These are phyloP conservation scores for Lunularia cruciata DNA, from an alignment of 225 moss, liverwort and hornwort species.

Conservation along the genomic window DNA sequence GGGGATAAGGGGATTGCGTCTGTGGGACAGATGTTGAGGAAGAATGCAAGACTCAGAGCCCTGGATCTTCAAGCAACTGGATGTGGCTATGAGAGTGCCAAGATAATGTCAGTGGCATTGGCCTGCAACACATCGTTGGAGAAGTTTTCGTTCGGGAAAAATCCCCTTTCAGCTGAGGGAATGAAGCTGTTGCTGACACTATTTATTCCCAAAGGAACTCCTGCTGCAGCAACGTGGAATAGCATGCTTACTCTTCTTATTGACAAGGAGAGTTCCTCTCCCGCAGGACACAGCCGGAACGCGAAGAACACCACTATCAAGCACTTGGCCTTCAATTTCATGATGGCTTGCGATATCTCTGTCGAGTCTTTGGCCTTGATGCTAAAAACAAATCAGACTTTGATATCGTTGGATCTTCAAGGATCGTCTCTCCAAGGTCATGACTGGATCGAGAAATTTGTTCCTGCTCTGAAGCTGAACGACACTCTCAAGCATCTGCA, in stretches of 20 bases:
- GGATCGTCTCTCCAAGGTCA: background rate
- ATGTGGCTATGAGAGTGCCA: constrained; percentile 16
- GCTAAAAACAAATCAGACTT: constrained; percentile 19
- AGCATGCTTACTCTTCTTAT: background rate
- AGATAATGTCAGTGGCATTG: constrained; percentile 17
- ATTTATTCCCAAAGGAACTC: constrained; percentile 8
- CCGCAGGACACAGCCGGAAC: background rate
- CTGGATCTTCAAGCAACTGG: constrained; percentile 20
- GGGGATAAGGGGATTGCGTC: constrained; percentile 24
- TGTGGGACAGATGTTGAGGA: constrained; percentile 22
- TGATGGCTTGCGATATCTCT: constrained; percentile 9
- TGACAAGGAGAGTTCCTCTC: background rate
- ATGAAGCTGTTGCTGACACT: constrained; percentile 16
- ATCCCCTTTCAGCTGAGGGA: constrained; percentile 24
- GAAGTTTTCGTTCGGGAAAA: constrained; percentile 17
- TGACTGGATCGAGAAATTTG: constrained; percentile 24
- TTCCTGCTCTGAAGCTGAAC: constrained; percentile 23
- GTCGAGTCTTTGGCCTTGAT: constrained; percentile 27
- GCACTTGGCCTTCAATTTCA: constrained; percentile 21
- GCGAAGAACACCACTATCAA: constrained; percentile 27
- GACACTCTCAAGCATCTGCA: background rate
- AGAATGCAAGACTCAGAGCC: constrained; percentile 12
- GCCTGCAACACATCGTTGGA: constrained; percentile 23
- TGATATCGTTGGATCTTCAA: background rate
- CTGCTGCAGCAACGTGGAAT: constrained; percentile 5